Conservation (phyloP, 306 rosid genomes). For the Carpinus viminea region DNA sequence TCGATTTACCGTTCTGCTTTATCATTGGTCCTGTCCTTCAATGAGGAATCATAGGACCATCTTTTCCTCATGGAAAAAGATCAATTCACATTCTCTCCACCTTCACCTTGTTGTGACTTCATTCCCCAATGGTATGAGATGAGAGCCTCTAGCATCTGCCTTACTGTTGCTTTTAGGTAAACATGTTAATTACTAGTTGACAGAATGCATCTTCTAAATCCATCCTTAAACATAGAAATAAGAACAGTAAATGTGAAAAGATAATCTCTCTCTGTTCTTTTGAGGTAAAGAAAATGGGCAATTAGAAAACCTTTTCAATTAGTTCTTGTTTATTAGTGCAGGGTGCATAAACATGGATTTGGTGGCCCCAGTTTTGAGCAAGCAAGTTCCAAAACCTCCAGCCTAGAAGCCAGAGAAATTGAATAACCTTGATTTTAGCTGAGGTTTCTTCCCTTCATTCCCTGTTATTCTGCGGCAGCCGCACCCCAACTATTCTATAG, state of each 20-base stretch:
- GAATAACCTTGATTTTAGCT: slow-evolving; percentile 23
- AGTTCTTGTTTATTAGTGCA: slow-evolving; percentile 9
- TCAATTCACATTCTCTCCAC: background rate
- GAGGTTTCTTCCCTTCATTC: slow-evolving; percentile 20
- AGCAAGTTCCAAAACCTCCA: background rate
- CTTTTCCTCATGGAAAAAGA: background rate
- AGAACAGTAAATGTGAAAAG: background rate
- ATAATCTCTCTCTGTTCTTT: background rate
- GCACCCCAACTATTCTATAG: slow-evolving; percentile 8
- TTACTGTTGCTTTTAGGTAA: too few relatives aligned
- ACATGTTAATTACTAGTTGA: background rate
- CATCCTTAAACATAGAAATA: background rate
- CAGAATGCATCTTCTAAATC: background rate
- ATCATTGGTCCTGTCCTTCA: background rate
- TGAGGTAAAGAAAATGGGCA: background rate
- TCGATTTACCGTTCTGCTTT: background rate
- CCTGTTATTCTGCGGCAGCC: slow-evolving; percentile 21
- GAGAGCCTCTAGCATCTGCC: background rate
- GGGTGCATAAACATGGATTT: background rate
- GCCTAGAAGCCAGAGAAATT: slow-evolving; percentile 7
- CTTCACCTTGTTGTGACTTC: background rate
- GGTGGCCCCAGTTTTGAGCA: background rate
- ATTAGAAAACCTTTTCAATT: background rate
- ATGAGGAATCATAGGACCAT: background rate
- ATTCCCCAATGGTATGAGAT: background rate